Percentiles rank a stretch among this genome's conserved stretches.
phyloP scores from a whole-genome alignment of 2,329 filamentous ascomycete species.

The Ramularia endophylla region DNA sequence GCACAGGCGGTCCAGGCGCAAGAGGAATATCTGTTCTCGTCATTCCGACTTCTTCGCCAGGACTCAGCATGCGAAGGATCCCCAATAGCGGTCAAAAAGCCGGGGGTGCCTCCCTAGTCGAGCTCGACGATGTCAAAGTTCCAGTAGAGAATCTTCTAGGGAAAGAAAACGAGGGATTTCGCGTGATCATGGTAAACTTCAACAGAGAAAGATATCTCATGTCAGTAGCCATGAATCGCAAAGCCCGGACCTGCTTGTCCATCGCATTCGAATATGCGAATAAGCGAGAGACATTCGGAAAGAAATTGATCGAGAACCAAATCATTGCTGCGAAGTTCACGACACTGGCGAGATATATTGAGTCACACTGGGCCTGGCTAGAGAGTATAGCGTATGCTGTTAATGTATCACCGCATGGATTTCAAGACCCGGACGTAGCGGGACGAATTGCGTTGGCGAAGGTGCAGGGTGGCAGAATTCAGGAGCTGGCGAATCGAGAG shows the following conservation, averaged over 20 bases:
- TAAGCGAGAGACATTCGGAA: conserved; percentile 31
- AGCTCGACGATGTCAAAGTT: conserved; percentile 52
- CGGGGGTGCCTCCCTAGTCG: conserved; percentile 47
- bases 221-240: conserved; percentile 51
- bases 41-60: conserved; percentile 46
- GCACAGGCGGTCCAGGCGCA: conserved; percentile 45
- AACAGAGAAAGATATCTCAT: conserved; percentile 56
- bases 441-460: conserved; percentile 49
- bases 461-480: conserved; percentile 46
- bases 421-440: conserved; percentile 38
- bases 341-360: conserved; percentile 28
- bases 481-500: conserved; percentile 50
- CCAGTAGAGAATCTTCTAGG: conserved; percentile 50
- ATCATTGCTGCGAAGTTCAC: conserved; percentile 30
- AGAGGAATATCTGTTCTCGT: conserved; percentile 53
- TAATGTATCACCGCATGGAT: conserved; percentile 22
- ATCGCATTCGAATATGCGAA: conserved; percentile 28
- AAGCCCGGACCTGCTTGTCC: conserved; percentile 38
- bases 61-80: conserved; percentile 51
- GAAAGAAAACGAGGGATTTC: conserved; percentile 51
- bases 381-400: conserved; percentile 30
- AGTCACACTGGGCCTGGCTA: conserved; percentile 28
- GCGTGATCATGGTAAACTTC: conserved; percentile 54
- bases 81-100: conserved; percentile 62
- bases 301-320: conserved; percentile 30